Base-by-base conservation (phyloP, 2,329 filamentous ascomycete genomes). In the Trichothecium sympodiale region DNA sequence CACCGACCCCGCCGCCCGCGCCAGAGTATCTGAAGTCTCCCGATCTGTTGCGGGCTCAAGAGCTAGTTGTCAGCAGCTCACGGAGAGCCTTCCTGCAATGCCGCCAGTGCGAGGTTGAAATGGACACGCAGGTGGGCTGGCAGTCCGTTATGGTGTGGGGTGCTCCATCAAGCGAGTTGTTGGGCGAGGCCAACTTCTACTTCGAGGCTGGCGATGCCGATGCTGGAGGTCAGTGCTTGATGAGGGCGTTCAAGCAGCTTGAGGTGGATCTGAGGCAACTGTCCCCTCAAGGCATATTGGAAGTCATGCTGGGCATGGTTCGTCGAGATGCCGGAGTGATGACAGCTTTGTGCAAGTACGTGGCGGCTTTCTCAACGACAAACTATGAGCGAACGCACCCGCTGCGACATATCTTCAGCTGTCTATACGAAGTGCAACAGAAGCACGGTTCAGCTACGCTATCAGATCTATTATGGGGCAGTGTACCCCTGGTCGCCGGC, bases 261-360 rank as follows among this genome's bases (percentile, higher is more conserved):
- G 61, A 65, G 41, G 39, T 55, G 32, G 62, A 65, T 36, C 42
- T 65, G 31, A 61, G 56, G 41, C 61, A 59, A 31, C 52, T 64
- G 8, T 62, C 61, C 3, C 60, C 62, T 2, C 56, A 62, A 32
- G 59, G 60, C 3, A 61, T 65, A 36, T 55, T 60, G 31, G 62
- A 65, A 42, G 41, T 65, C 15, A 46, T 65, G 13, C 43, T 64
- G 16, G 59, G 60, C 29, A 63, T 65, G 60, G 59, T 64, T 5
- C 53, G 61, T 34, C 56, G 61, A 23, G 60, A 65, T 36, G 54
- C 58, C 12, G 61, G 60, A 14, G 55, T 65, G 55, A 60, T 64
- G 52, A 61, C 60, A n/a, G 60, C 62, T 2, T 48, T 65, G 12
- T 65, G 57, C 48, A 64, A 65, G 37, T 65, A 64, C 39, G 43